Percentiles rank a stretch among this genome's conserved stretches.
These are phyloP conservation scores for Sarocladium oryzae DNA, from an alignment of 2,329 filamentous ascomycete species.

Conservation along the genomic window DNA sequence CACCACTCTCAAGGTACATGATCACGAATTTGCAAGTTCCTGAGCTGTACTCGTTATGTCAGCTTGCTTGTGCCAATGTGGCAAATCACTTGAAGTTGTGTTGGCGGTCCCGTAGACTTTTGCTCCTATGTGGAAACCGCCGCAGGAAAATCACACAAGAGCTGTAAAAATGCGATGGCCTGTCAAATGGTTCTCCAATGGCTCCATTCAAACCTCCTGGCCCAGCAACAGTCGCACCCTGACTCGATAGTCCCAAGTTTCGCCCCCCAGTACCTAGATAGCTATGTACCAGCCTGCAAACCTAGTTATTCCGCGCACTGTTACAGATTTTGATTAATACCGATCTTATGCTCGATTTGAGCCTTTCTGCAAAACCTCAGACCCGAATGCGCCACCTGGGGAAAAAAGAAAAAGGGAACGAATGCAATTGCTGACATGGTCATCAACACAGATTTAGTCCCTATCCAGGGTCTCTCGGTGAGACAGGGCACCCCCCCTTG, in stretches of 20 bases:
- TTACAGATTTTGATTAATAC: not conserved
- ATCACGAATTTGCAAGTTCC: no score
- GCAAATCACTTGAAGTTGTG: no score
- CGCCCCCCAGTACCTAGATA: not conserved
- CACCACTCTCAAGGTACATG: no score
- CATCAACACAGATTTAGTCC: not conserved
- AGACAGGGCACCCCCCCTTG: slow-evolving; percentile 3
- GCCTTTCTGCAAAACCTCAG: not conserved
- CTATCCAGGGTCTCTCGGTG: slow-evolving; percentile 4
- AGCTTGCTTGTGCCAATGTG: no score
- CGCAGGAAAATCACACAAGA: not conserved
- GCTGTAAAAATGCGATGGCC: not conserved
- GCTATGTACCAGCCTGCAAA: not conserved
- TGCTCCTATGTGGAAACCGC: no score
- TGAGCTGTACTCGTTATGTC: no score
- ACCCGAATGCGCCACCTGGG: not conserved
- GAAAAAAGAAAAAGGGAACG: not conserved
- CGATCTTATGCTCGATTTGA: not conserved
- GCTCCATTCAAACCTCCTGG: not conserved
- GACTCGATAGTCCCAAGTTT: slow-evolving; percentile 3
- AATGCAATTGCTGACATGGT: not conserved
- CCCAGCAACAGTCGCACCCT: not conserved
- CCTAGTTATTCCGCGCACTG: no score
- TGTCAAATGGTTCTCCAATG: not conserved
- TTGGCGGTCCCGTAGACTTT: no score